These are phyloP conservation scores for Globisporangium apiculatum DNA, from an alignment of 352 stramenopile species.

Conservation along the genomic window DNA sequence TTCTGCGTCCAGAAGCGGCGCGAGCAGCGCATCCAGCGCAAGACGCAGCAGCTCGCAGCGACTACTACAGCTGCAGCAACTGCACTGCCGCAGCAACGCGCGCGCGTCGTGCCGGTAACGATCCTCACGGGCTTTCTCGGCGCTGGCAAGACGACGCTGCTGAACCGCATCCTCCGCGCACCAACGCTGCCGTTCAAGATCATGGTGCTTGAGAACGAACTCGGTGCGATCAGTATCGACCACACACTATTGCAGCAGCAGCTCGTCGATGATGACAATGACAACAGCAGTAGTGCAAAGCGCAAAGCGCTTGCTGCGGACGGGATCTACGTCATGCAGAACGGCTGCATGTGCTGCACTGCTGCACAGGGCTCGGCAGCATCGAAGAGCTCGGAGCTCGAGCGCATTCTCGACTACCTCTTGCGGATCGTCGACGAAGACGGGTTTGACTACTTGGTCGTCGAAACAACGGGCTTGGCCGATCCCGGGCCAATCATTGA, in stretches of 20 bases:
- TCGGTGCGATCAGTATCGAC: slow-evolving; percentile 67
- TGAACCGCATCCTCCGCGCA: slow-evolving; percentile 92
- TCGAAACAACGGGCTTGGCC: slow-evolving; percentile 96
- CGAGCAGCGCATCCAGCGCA: slow-evolving; percentile 47
- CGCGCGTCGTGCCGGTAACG: slow-evolving; percentile 70
- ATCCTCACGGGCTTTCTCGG: slow-evolving; percentile 94
- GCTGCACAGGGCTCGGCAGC: slow-evolving; percentile 85
- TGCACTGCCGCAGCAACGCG: background rate
- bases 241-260: slow-evolving; percentile 35
- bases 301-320: slow-evolving; percentile 23
- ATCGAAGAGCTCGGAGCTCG: slow-evolving; percentile 82
- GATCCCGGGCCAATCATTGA: slow-evolving; percentile 97
- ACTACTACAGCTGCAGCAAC: background rate
- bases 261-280: slow-evolving; percentile 12
- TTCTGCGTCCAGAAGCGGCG: slow-evolving; percentile 59
- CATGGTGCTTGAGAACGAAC: slow-evolving; percentile 92
- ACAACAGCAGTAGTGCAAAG: background rate
- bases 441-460: slow-evolving; percentile 95
- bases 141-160: slow-evolving; percentile 94
- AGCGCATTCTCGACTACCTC: slow-evolving; percentile 89
- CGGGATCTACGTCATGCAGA: slow-evolving; percentile 96
- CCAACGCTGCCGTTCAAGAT: slow-evolving; percentile 88
- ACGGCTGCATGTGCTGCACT: slow-evolving; percentile 97
- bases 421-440: slow-evolving; percentile 50
- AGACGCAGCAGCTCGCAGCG: slow-evolving; percentile 37